Conservation (phyloP, 2,329 filamentous ascomycete genomes). For the Pleomassaria siparia region DNA sequence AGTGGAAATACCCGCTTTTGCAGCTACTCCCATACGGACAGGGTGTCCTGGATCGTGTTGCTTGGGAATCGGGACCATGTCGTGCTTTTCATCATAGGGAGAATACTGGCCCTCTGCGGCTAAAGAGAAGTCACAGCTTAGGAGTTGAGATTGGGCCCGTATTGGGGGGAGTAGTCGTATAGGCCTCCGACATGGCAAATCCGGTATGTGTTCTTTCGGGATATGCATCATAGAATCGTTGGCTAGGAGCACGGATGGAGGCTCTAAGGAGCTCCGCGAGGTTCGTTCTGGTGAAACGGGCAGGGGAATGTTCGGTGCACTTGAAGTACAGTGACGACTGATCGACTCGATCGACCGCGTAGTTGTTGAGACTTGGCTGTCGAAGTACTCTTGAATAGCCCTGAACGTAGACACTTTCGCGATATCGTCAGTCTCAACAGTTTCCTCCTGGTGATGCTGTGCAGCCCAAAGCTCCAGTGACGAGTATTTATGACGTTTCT, state of each 20-base stretch:
- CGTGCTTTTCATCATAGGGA: slow-evolving; percentile 20
- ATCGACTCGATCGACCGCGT: slow-evolving; percentile 11
- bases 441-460: slow-evolving; percentile 24
- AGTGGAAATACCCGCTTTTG: slow-evolving; percentile 19
- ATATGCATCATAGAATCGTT: slow-evolving; percentile 19
- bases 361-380: slow-evolving; percentile 22
- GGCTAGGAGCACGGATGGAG: slow-evolving; percentile 16
- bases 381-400: slow-evolving; percentile 34
- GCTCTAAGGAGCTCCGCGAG: slow-evolving; percentile 9
- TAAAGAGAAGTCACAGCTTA: slow-evolving; percentile 24
- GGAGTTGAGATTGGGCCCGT: slow-evolving; percentile 8
- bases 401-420: slow-evolving; percentile 28
- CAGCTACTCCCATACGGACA: slow-evolving; percentile 5
- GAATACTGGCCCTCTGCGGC: slow-evolving; percentile 27
- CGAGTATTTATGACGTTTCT: slow-evolving; percentile 28
- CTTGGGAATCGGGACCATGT: slow-evolving; percentile 12
- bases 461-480: slow-evolving; percentile 31
- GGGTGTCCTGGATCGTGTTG: slow-evolving; percentile 16
- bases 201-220: slow-evolving; percentile 14
- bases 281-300: slow-evolving; percentile 11
- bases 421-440: slow-evolving; percentile 23
- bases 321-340: slow-evolving; percentile 15
- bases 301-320: slow-evolving; percentile 14
- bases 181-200: slow-evolving; percentile 4
- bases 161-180: slow-evolving; percentile 10